These are phyloP conservation scores for Mollisiaceae sp. DNA, from an alignment of 2,329 filamentous ascomycete species.

Conservation along the genomic window DNA sequence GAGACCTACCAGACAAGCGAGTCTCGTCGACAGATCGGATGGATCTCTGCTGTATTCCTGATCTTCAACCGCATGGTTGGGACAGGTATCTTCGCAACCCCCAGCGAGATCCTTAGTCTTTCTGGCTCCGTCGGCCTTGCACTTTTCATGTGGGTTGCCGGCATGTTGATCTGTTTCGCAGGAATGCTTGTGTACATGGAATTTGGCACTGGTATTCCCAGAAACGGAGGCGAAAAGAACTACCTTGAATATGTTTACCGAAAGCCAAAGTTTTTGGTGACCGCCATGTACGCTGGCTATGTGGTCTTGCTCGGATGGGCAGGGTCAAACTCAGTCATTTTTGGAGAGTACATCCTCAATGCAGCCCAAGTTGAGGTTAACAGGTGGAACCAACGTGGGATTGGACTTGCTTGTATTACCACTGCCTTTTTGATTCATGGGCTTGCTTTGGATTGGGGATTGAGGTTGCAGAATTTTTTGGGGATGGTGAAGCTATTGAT, in stretches of 20 bases:
- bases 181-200: slow-evolving; percentile 71
- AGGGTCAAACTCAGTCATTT: slow-evolving; percentile 70
- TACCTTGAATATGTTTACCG: slow-evolving; percentile 70
- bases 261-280: slow-evolving; percentile 64
- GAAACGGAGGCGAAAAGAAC: slow-evolving; percentile 70
- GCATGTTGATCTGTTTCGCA: slow-evolving; percentile 64
- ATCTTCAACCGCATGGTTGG: slow-evolving; percentile 71
- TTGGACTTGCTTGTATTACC: slow-evolving; percentile 71
- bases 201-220: slow-evolving; percentile 67
- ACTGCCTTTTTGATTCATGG: slow-evolving; percentile 70
- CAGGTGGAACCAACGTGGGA: slow-evolving; percentile 69
- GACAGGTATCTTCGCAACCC: slow-evolving; percentile 70
- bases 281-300: slow-evolving; percentile 64
- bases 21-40: slow-evolving; percentile 57
- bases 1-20: slow-evolving; percentile 23
- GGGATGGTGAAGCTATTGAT: slow-evolving; percentile 70
- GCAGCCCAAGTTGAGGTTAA: slow-evolving; percentile 66
- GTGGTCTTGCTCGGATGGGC: slow-evolving; percentile 69
- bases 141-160: slow-evolving; percentile 66
- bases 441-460: slow-evolving; percentile 66
- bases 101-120: slow-evolving; percentile 59
- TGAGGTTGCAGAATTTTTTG: slow-evolving; percentile 69
- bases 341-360: slow-evolving; percentile 72
- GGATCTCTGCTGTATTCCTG: slow-evolving; percentile 60
- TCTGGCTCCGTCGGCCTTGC: slow-evolving; percentile 66